phyloP scores from a whole-genome alignment of 192 early-diverging fungal species.

The Gaertneriomyces sp. region DNA sequence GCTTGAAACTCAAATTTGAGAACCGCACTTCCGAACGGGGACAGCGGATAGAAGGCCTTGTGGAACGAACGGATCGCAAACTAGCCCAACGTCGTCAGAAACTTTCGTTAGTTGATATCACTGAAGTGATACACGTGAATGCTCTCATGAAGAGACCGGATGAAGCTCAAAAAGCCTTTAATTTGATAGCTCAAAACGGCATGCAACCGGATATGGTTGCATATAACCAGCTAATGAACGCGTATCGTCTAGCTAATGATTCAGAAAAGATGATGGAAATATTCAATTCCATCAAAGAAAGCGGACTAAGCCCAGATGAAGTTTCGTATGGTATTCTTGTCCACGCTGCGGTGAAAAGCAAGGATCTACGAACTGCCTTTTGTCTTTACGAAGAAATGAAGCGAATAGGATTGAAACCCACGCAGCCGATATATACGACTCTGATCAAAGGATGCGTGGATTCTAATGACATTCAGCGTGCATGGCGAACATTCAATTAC shows the following conservation, averaged over 20 bases:
- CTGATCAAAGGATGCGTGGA: constrained; percentile 81
- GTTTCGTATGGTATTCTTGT: constrained; percentile 71
- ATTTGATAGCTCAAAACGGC: constrained; percentile 56
- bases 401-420: constrained; percentile 33
- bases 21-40: neutral
- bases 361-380: constrained; percentile 68
- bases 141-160: constrained; percentile 54
- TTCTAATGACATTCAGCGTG: constrained; percentile 63
- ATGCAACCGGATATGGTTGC: constrained; percentile 65
- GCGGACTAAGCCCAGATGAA: constrained; percentile 54
- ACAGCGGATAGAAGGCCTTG: constrained; percentile 6
- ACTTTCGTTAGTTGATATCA: constrained; percentile 22
- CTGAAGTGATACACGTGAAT: constrained; percentile 50
- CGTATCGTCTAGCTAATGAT: constrained; percentile 67
- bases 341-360: constrained; percentile 58
- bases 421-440: constrained; percentile 67
- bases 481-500: constrained; percentile 89
- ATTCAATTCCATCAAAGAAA: constrained; percentile 60
- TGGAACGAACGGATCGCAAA: neutral
- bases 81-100: constrained; percentile 1
- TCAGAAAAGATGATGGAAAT: constrained; percentile 55
- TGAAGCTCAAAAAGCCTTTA: constrained; percentile 63
- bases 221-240: constrained; percentile 75
- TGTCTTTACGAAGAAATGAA: constrained; percentile 77
- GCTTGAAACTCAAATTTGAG: constrained; percentile 8